phyloP scores from a whole-genome alignment of 208 protist species.

The Leishmania amazonensis region DNA sequence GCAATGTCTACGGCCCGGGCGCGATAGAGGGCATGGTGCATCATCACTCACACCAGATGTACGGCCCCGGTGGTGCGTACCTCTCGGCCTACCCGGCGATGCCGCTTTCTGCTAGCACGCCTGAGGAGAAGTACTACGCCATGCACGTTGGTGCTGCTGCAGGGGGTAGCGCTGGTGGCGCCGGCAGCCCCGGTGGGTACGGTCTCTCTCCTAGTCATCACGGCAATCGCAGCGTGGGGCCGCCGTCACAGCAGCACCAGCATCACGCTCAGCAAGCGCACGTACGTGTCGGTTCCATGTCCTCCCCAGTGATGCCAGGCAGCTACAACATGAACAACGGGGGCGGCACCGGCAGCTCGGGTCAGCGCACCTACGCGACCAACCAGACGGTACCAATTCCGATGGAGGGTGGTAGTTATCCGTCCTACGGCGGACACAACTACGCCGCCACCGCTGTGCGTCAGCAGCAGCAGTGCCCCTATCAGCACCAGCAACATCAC shows the following conservation, averaged over 20 bases:
- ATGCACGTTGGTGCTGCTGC: slow-evolving; percentile 4
- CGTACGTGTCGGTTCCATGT: slow-evolving; percentile 10
- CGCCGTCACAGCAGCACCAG: slow-evolving; percentile 9
- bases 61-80: slow-evolving; percentile 8
- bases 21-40: slow-evolving; percentile 1
- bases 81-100: background rate
- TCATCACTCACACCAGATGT: background rate
- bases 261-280: slow-evolving; percentile 2
- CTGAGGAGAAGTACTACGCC: slow-evolving; percentile 24
- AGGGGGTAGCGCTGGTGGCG: slow-evolving; percentile 1
- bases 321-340: slow-evolving; percentile 1
- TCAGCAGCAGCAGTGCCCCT: slow-evolving; percentile 22
- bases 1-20: background rate
- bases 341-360: background rate
- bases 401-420: slow-evolving; percentile 1
- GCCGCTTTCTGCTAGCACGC: background rate
- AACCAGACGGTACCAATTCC: slow-evolving; percentile 1
- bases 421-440: background rate
- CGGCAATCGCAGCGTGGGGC: slow-evolving; percentile 1
- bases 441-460: background rate
- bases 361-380: background rate
- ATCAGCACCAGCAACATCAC: slow-evolving; percentile 6
- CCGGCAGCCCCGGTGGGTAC: slow-evolving; percentile 4
- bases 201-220: background rate
- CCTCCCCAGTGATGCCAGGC: background rate